Evolutionary conservation across 2,329 filamentous ascomycete genomes (phyloP).

Genomic region (Chaetomiaceae sp.): DNA sequence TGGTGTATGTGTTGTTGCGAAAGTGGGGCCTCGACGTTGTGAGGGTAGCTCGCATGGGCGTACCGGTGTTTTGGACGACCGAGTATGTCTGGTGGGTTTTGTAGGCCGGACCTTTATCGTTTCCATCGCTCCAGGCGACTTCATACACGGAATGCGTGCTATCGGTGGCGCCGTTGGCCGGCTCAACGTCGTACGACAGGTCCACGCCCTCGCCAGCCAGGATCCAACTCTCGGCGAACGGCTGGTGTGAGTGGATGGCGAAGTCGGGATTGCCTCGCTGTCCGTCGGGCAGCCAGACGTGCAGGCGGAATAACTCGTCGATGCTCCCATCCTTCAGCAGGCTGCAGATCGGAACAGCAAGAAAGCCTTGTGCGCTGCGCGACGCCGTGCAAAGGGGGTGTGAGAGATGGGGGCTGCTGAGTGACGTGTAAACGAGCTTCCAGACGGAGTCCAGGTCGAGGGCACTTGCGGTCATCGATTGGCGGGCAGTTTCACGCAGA

Average conservation of each 20-base stretch:
- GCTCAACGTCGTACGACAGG: slow-evolving; percentile 26
- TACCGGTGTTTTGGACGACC: slow-evolving; percentile 26
- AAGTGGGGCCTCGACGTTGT: slow-evolving; percentile 19
- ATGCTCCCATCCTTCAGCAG: slow-evolving; percentile 31
- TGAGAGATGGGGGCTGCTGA: background rate
- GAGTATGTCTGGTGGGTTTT: slow-evolving; percentile 29
- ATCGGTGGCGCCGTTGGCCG: background rate
- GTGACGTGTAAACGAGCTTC: background rate
- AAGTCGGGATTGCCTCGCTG: slow-evolving; percentile 28
- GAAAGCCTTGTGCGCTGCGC: slow-evolving; percentile 34
- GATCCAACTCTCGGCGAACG: slow-evolving; percentile 36
- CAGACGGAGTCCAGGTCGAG: background rate
- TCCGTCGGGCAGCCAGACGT: slow-evolving; percentile 34
- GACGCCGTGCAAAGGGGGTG: background rate
- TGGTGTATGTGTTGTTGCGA: slow-evolving; percentile 27
- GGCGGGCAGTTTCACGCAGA: background rate
- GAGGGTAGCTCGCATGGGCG: slow-evolving; percentile 16
- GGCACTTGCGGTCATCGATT: background rate
- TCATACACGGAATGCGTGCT: slow-evolving; percentile 32
- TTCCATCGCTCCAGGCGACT: slow-evolving; percentile 29
- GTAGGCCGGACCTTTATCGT: slow-evolving; percentile 23
- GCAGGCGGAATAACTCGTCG: slow-evolving; percentile 34
- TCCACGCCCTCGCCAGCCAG: slow-evolving; percentile 34
- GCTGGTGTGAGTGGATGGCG: slow-evolving; percentile 34
- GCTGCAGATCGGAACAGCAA: slow-evolving; percentile 34